Evolutionary conservation across 495 filamentous ascomycete genomes (phyloP), one percentile per base, ranked within the genome.

Genomic region (Penicillium coprophilum): DNA sequence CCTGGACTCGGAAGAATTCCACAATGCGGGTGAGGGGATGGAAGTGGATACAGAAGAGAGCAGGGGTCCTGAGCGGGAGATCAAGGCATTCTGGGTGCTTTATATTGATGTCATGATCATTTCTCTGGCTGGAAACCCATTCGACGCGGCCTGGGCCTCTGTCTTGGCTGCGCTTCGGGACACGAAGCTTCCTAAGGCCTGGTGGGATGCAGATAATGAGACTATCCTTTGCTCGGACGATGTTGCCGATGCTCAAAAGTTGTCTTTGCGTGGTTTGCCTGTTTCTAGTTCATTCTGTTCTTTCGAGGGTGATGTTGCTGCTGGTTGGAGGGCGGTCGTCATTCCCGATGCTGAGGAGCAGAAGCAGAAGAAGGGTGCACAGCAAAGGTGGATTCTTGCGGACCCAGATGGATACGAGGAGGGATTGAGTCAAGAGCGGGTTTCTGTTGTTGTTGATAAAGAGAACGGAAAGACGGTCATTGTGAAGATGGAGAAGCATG

Each of bases 401-500:
- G 94, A 98, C 74, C 89, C 89, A 34, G 94, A 98, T 80, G 82
- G 87, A 30, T 86, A 94, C 57, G 94, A 98, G 72, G 94, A 97
- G 74, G 82, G 75, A 2, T 59, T 96, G 31, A 92, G 87, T 67
- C 74, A 83, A 46, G 94, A 97, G 76, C 76, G 71, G 15, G 77
- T 90, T 19, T 89, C 82, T 19, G 69, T 94, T 55, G 85, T 92
- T 46, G 82, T 96, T 32, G 87, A 91, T 66, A 80, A 82, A 54
- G 71, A 73, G 64, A 76, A 82, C 40, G 77, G 73, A 2, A 81
- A 81, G 56, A 81, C 76, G 20, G 80, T 78, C 56, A 70, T 96
- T 24, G 53, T 88, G 63, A 79, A 81, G 60, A 80, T 96, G 54
- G 87, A 91, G 71, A 96, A 96, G 78, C 77, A 74, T 53, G 92